Percentiles rank a stretch among this genome's conserved stretches.
Conservation (phyloP, 345 rosid species). For the Garcia nutans region DNA sequence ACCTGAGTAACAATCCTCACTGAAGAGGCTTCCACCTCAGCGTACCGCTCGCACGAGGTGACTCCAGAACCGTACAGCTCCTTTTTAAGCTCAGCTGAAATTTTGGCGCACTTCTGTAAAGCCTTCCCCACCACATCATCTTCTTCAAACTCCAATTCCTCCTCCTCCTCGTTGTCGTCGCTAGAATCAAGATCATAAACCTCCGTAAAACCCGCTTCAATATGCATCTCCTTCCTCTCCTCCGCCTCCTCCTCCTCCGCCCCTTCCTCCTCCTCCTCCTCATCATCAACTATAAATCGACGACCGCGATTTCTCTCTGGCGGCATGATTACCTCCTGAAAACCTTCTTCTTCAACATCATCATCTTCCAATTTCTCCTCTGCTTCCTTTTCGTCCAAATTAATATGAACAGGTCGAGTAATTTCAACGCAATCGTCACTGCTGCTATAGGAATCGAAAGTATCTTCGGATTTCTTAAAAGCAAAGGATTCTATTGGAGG, state of each 20-base stretch:
- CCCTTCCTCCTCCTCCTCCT: no score
- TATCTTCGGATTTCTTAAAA: conserved; percentile 22
- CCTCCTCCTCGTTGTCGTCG: conserved; percentile 42
- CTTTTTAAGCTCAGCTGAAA: conserved; percentile 67
- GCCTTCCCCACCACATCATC: conserved; percentile 90
- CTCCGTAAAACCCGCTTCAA: conserved; percentile 39
- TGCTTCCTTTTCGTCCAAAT: conserved; percentile 23
- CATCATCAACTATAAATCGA: not conserved
- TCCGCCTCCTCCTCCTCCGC: not conserved
- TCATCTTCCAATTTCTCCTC: conserved; percentile 46
- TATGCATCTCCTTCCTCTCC: conserved; percentile 25
- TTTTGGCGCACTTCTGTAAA: conserved; percentile 79
- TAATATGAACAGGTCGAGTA: conserved; percentile 10
- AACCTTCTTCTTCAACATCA: conserved; percentile 16
- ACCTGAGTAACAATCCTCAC: conserved; percentile 91
- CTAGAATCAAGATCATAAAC: conserved; percentile 33
- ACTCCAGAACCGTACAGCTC: conserved; percentile 76
- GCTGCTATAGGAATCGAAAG: not conserved
- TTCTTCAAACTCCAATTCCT: conserved; percentile 18
- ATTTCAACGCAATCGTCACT: conserved; percentile 51
- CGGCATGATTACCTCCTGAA: not conserved
- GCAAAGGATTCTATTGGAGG: conserved; percentile 86
- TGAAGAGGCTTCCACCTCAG: conserved; percentile 82
- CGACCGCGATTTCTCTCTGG: not conserved
- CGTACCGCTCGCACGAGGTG: conserved; percentile 62